A percentile compares a stretch with the other conserved stretches of the same genome.
Evolutionary conservation across 441 rosid genomes (phyloP).

Genomic region (Gossypium gossypioides): DNA sequence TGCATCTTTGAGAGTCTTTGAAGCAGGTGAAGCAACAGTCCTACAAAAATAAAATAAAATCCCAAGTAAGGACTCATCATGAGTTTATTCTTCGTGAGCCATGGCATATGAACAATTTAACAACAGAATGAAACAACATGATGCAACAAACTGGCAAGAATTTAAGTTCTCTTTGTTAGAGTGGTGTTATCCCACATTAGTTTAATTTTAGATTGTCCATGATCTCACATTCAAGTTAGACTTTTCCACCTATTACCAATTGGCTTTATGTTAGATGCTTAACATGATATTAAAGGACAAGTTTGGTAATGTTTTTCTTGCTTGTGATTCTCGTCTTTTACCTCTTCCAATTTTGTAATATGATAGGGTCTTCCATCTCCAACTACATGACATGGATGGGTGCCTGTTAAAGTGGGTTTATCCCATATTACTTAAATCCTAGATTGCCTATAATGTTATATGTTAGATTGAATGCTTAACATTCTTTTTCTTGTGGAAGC

Average conservation of each 20-base stretch:
- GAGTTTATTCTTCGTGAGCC: not conserved
- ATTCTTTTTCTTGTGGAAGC: not conserved
- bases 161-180: not conserved
- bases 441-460: not conserved
- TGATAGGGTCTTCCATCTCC: not conserved
- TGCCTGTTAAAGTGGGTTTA: not conserved
- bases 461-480: not conserved
- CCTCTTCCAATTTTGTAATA: not conserved
- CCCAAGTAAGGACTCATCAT: not conserved
- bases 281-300: not conserved
- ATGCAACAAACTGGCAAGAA: not conserved
- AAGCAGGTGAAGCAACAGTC: constrained; percentile 14
- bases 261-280: not conserved
- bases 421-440: not conserved
- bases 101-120: not conserved
- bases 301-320: not conserved
- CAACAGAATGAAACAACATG: not conserved
- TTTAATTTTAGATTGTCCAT: not conserved
- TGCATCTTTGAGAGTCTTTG: constrained; percentile 17
- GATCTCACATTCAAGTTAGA: not conserved
- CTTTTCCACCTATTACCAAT: not conserved
- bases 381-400: not conserved
- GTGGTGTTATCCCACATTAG: not conserved
- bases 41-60: constrained; percentile 10
- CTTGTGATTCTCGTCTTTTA: not conserved